Evolutionary conservation across 331 rosid genomes (phyloP), one percentile per base, ranked within the genome.

Genomic region (Ulmus americana): DNA sequence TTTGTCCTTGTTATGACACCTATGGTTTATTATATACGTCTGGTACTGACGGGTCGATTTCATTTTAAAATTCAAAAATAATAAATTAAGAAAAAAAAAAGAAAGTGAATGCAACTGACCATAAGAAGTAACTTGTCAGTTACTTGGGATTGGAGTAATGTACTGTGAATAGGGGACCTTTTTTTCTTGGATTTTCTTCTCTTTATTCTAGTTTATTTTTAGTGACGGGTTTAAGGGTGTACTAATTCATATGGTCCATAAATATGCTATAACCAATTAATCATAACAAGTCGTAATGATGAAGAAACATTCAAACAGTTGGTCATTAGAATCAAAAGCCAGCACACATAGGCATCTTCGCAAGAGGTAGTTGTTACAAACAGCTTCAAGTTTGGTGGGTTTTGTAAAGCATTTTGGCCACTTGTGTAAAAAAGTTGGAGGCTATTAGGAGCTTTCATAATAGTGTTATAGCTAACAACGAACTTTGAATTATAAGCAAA

Each of bases 401-500:
- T 54, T 45, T 67, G n/a, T 63, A 67, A 47, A 20, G 61, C 46
- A 47, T 61, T 46, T 20, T 28, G 56, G 73, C 71, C 64, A 76
- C 73, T 74, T 46, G 57, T 54, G 69, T 8, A 51, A 69, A 28
- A 73, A 71, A 77, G 20, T 40, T 70, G 11, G 70, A 41, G n/a
- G 72, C 65, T 56, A 48, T 70, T 55, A 39, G 14, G 65, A 65
- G 74, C 65, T 55, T 80, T 54, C 48, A 65, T 75, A 59, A 73
- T 63, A 55, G 42, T 13, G 12, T 61, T 43, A 44, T 18, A 18
- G 49, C 67, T 63, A 74, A 64, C 35, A 28, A 28, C 67, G n/a
- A 71, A 62, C 87, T 70, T 75, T 18, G 60, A 62, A 63, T 39
- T 54, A 65, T 69, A 44, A 74, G 63, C 64, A 78, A 64, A 38